Evolutionary conservation across 306 rosid species (phyloP).

Genomic region (Purshia tridentata): DNA sequence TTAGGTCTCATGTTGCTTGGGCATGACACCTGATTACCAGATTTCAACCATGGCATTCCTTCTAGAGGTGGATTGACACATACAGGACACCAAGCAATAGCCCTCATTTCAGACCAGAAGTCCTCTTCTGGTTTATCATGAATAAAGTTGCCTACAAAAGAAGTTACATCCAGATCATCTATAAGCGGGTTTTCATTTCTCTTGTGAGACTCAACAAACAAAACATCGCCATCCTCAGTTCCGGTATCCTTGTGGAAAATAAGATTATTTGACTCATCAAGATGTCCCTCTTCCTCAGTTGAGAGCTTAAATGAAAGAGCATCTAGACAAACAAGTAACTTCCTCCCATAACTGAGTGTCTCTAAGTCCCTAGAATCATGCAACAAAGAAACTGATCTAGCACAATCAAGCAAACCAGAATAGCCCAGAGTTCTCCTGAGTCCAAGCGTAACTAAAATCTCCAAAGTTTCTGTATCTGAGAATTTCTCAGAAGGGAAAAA

Average conservation of each 20-base stretch:
- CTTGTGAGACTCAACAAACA: slow-evolving; percentile 34
- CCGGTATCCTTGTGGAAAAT: slow-evolving; percentile 25
- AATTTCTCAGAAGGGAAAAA: slow-evolving; percentile 83
- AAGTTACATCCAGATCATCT: slow-evolving; percentile 41
- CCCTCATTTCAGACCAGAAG: slow-evolving; percentile 86
- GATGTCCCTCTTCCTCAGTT: slow-evolving; percentile 36
- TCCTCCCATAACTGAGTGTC: slow-evolving; percentile 53
- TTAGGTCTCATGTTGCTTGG: slow-evolving; percentile 75
- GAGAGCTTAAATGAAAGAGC: slow-evolving; percentile 60
- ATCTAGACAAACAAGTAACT: slow-evolving; percentile 60
- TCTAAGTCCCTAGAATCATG: slow-evolving; percentile 55
- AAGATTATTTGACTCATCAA: slow-evolving; percentile 39
- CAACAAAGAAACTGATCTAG: slow-evolving; percentile 74
- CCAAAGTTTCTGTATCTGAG: slow-evolving; percentile 64
- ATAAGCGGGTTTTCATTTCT: slow-evolving; percentile 32
- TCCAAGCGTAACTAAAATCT: slow-evolving; percentile 73
- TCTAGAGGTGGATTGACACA: slow-evolving; percentile 60
- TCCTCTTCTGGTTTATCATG: slow-evolving; percentile 69
- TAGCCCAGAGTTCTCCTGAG: slow-evolving; percentile 77
- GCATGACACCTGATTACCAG: slow-evolving; percentile 52
- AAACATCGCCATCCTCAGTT: slow-evolving; percentile 29
- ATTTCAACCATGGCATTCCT: slow-evolving; percentile 89
- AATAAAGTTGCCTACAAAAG: slow-evolving; percentile 40
- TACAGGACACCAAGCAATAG: slow-evolving; percentile 88
- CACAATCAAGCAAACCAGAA: slow-evolving; percentile 92